Evolutionary conservation across 495 filamentous ascomycete genomes (phyloP).

Genomic region (Halenospora varia): DNA sequence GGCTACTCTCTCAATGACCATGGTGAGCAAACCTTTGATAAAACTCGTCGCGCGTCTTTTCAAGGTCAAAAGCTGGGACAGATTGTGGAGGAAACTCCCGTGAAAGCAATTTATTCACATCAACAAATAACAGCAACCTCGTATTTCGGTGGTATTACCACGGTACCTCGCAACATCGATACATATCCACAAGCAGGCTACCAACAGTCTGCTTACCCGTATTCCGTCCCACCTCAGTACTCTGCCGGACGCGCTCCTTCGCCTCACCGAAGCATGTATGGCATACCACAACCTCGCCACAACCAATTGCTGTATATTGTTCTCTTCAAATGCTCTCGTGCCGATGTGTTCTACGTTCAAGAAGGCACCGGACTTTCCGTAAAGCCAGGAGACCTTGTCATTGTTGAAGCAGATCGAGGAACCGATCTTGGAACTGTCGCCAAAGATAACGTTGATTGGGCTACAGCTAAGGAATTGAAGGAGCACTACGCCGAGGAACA

Average conservation of each 20-base stretch:
- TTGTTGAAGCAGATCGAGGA: slow-evolving; percentile 94
- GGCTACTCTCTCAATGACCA: slow-evolving; percentile 26
- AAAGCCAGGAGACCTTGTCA: slow-evolving; percentile 87
- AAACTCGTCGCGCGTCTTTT: slow-evolving; percentile 1
- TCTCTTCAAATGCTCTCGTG: slow-evolving; percentile 89
- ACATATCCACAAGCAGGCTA: slow-evolving; percentile 12
- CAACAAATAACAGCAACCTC: slow-evolving; percentile 33
- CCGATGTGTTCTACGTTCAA: slow-evolving; percentile 94
- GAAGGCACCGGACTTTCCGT: slow-evolving; percentile 90
- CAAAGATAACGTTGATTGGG: slow-evolving; percentile 75
- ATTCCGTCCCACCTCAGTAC: slow-evolving; percentile 51
- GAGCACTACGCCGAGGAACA: slow-evolving; percentile 89
- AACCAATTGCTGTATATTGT: slow-evolving; percentile 89
- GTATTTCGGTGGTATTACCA: slow-evolving; percentile 39
- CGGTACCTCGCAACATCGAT: slow-evolving; percentile 19
- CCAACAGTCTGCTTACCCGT: slow-evolving; percentile 27
- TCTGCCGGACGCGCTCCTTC: slow-evolving; percentile 45
- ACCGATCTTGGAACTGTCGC: slow-evolving; percentile 94
- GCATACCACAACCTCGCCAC: slow-evolving; percentile 62
- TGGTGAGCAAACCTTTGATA: slow-evolving; percentile 23
- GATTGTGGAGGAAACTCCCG: background rate
- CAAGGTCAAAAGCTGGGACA: slow-evolving; percentile 4
- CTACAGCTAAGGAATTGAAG: slow-evolving; percentile 80
- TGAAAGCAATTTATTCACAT: slow-evolving; percentile 11
- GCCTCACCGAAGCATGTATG: slow-evolving; percentile 57